Percentiles rank a stretch among this genome's conserved stretches.
Conservation (phyloP, 495 filamentous ascomycete genomes). For the Neurospora sp. region DNA sequence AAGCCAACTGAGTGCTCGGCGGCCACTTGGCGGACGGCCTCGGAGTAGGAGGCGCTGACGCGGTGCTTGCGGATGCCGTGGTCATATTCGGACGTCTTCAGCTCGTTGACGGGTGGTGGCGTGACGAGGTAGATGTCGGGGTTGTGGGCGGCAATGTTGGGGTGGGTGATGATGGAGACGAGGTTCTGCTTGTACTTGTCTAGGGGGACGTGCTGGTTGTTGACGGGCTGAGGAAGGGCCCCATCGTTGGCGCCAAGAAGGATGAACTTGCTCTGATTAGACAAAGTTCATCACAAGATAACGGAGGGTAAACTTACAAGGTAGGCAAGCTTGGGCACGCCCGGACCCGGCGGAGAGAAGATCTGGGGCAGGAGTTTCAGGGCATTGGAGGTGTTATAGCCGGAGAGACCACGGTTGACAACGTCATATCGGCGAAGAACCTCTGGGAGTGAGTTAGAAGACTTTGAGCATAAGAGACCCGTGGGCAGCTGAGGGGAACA, state of each 20-base stretch:
- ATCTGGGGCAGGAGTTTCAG: slow-evolving; percentile 31
- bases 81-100: slow-evolving; percentile 48
- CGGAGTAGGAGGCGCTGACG: slow-evolving; percentile 59
- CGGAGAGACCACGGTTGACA: slow-evolving; percentile 40
- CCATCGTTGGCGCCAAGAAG: slow-evolving; percentile 89
- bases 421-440: slow-evolving; percentile 35
- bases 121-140: slow-evolving; percentile 66
- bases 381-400: slow-evolving; percentile 39
- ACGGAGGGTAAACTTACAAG: slow-evolving; percentile 41
- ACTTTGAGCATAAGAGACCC: background rate
- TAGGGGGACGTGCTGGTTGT: slow-evolving; percentile 63
- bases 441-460: slow-evolving; percentile 16
- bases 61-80: slow-evolving; percentile 46
- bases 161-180: slow-evolving; percentile 56
- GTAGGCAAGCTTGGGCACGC: slow-evolving; percentile 46
- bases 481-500: background rate
- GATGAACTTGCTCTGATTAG: slow-evolving; percentile 38
- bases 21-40: slow-evolving; percentile 56
- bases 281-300: background rate
- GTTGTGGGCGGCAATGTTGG: slow-evolving; percentile 54
- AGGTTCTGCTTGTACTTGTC: slow-evolving; percentile 64
- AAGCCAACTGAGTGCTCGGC: slow-evolving; percentile 50
- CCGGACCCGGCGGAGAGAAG: slow-evolving; percentile 33
- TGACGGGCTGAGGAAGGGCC: slow-evolving; percentile 43
- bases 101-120: slow-evolving; percentile 74